Percentiles rank a stretch among this genome's conserved stretches.
phyloP scores from a whole-genome alignment of 2,329 filamentous ascomycete genomes.

The Hypoxylon sp. region DNA sequence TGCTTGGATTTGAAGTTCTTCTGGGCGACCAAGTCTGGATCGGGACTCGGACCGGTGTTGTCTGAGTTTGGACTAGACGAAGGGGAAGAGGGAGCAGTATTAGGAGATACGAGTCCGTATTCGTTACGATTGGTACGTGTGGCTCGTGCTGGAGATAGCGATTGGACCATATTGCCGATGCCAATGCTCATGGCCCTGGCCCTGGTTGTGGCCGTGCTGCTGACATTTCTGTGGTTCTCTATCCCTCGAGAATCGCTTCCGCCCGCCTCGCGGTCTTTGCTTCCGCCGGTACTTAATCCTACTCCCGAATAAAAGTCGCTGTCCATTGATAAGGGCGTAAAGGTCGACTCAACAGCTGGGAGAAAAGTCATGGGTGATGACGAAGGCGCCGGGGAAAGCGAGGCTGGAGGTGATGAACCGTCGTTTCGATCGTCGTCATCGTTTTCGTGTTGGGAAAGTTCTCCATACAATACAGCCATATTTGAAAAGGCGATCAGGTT shows the following conservation, averaged over 20 bases:
- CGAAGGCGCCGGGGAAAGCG: slow-evolving; percentile 51
- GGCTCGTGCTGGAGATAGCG: slow-evolving; percentile 53
- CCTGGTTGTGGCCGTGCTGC: slow-evolving; percentile 43
- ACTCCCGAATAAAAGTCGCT: slow-evolving; percentile 47
- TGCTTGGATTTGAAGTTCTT: slow-evolving; percentile 37
- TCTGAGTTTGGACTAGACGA: slow-evolving; percentile 42
- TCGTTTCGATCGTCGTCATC: slow-evolving; percentile 48
- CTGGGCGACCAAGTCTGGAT: slow-evolving; percentile 29
- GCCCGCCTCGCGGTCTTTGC: slow-evolving; percentile 16
- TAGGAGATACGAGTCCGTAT: slow-evolving; percentile 54
- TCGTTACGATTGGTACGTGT: slow-evolving; percentile 47
- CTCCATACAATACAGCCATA: slow-evolving; percentile 50
- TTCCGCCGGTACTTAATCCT: slow-evolving; percentile 7
- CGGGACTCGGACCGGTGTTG: slow-evolving; percentile 31
- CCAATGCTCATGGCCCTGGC: slow-evolving; percentile 32
- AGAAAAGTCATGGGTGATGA: slow-evolving; percentile 55
- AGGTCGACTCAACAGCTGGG: slow-evolving; percentile 47
- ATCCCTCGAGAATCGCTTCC: slow-evolving; percentile 23
- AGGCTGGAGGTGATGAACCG: slow-evolving; percentile 46
- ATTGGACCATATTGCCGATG: slow-evolving; percentile 54
- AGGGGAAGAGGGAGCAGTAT: slow-evolving; percentile 45
- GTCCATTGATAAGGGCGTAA: slow-evolving; percentile 55
- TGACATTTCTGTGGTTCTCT: slow-evolving; percentile 36
- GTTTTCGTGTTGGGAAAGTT: slow-evolving; percentile 49
- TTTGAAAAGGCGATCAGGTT: slow-evolving; percentile 7